Evolutionary conservation across 2,329 filamentous ascomycete species (phyloP).

Genomic region (Arthroderma sp.): DNA sequence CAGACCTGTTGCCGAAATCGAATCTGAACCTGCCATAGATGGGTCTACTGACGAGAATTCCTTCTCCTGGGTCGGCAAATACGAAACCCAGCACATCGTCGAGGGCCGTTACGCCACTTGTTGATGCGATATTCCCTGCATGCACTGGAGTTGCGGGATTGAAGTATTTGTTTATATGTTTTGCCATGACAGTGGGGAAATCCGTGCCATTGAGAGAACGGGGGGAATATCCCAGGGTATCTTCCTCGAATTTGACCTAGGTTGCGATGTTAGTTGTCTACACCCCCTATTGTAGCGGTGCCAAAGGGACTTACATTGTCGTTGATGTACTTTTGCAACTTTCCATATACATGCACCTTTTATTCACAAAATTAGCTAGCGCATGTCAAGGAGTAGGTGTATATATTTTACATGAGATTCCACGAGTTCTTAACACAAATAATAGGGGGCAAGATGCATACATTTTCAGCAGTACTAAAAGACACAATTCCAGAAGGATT

Average conservation of each 20-base stretch:
- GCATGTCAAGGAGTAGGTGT: too few species aligned
- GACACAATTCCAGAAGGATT: slow-evolving; percentile 23
- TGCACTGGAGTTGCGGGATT: slow-evolving; percentile 21
- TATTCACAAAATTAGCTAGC: background rate
- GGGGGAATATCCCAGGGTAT: slow-evolving; percentile 30
- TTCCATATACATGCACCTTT: slow-evolving; percentile 25
- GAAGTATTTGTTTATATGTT: slow-evolving; percentile 31
- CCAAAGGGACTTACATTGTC: slow-evolving; percentile 17
- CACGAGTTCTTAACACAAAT: background rate
- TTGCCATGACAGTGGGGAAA: slow-evolving; percentile 29
- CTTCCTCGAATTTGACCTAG: slow-evolving; percentile 19
- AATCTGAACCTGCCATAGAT: slow-evolving; percentile 37
- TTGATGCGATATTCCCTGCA: slow-evolving; percentile 25
- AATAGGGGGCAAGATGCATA: slow-evolving; percentile 9
- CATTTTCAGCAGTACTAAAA: slow-evolving; percentile 26
- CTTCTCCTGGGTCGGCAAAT: slow-evolving; percentile 33
- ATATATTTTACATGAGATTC: too few species aligned
- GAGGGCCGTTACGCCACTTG: slow-evolving; percentile 31
- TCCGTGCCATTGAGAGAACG: slow-evolving; percentile 24
- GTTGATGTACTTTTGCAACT: slow-evolving; percentile 28
- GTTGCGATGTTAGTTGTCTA: background rate
- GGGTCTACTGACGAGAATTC: slow-evolving; percentile 33
- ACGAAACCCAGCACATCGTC: slow-evolving; percentile 31
- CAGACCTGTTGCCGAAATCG: slow-evolving; percentile 36
- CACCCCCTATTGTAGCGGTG: background rate